Evolutionary conservation across 2,329 filamentous ascomycete species (phyloP), one percentile per base, ranked within the genome.

Genomic region (Xylariaceae sp.): DNA sequence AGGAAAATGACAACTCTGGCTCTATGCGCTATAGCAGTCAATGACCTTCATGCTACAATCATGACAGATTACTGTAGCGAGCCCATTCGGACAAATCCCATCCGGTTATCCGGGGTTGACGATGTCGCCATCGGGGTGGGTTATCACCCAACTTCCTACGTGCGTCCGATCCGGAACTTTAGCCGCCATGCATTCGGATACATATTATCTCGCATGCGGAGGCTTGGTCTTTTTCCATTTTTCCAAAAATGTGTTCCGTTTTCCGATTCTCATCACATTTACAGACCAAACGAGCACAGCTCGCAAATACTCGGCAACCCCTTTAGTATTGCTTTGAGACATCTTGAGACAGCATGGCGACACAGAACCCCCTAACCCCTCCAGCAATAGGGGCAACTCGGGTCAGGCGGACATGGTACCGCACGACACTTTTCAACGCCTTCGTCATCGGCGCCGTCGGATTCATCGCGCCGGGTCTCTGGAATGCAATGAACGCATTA

Each of bases 401-500:
- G 35, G 37, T 50, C 9, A 68, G 63, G 58, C 63, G 67, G 10
- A 53, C 56, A 37, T 83, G 80, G 80, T 80, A 82, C 62, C 78
- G 75, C 55, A 75, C 75, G 1, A 81, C 79, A 0, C 73, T 83
- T 1, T 82, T 81, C 73, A 81, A 83, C 65, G 79, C 79, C 45
- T 78, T 77, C 52, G 73, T 83, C 13, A 81, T 82, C 51, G 80
- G 81, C 10, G 74, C 73, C 11, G 80, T 82, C 0, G 81, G 79
- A 1, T 82, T 82, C 64, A 71, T 80, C 42, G 77, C 77, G 0
- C 78, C 78, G 0, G 78, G 78, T 0, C 68, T 84, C 2, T 83
- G 81, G 80, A 82, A 81, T 66, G 81, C 81, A 1, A 81, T 83
- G 77, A 82, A 80, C 61, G 72, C 75, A 1, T 70, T 81, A 4